phyloP scores from a whole-genome alignment of 306 rosid genomes.

The Cucurbita ficifolia region DNA sequence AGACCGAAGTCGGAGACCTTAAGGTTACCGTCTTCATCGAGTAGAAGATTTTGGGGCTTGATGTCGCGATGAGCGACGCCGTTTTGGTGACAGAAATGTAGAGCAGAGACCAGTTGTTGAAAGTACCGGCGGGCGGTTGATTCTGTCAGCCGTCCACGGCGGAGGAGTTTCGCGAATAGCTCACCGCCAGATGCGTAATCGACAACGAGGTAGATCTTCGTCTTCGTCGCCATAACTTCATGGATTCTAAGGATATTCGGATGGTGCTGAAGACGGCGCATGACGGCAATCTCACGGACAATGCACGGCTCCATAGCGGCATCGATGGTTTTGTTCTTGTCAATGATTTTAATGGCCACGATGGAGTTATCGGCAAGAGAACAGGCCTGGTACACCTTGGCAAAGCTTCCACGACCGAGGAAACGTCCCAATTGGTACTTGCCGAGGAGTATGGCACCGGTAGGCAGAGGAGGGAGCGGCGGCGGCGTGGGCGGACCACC shows the following conservation, averaged over 20 bases:
- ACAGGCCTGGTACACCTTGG: conserved; percentile 62
- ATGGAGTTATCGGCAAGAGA: conserved; percentile 33
- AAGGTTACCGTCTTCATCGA: conserved; percentile 43
- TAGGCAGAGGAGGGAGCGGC: conserved; percentile 8
- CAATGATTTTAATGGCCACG: conserved; percentile 70
- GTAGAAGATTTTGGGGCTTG: conserved; percentile 79
- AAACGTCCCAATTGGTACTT: conserved; percentile 46
- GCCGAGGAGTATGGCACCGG: conserved; percentile 30
- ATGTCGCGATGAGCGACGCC: conserved; percentile 84
- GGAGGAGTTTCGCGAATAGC: conserved; percentile 43
- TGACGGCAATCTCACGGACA: conserved; percentile 60
- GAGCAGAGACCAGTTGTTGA: conserved; percentile 66
- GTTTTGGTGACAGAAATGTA: conserved; percentile 54
- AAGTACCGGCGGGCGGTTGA: conserved; percentile 43
- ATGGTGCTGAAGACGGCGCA: conserved; percentile 81
- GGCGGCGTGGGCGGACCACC: conserved; percentile 21
- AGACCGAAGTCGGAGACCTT: conserved; percentile 88
- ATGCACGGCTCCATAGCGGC: conserved; percentile 61
- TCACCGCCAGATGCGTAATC: conserved; percentile 87
- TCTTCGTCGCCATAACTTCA: conserved; percentile 76
- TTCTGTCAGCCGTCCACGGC: conserved; percentile 33
- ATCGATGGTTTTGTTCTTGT: conserved; percentile 46
- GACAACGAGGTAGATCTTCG: conserved; percentile 69
- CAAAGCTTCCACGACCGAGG: conserved; percentile 85
- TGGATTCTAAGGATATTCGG: conserved; percentile 51